Percentiles rank a stretch among this genome's conserved stretches.
phyloP scores from a whole-genome alignment of 1,284 basidiomycete genomes.

The Earliella scabrosa region DNA sequence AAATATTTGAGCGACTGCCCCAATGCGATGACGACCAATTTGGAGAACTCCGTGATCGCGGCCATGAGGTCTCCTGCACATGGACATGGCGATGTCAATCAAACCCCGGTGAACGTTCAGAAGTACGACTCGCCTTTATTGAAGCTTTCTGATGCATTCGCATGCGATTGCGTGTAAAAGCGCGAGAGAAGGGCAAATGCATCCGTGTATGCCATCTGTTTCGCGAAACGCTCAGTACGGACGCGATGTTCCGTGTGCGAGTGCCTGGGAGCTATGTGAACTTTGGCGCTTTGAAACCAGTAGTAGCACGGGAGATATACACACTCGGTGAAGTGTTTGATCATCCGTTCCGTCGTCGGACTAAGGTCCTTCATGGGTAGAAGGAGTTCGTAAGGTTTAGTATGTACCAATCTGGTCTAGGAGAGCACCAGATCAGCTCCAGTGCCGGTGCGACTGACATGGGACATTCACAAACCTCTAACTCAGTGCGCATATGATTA shows the following conservation, averaged over 20 bases:
- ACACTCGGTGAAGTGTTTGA: conserved; percentile 70
- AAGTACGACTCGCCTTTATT: conserved; percentile 45
- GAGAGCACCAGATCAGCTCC: background rate
- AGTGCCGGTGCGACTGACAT: background rate
- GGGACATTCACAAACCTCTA: conserved; percentile 61
- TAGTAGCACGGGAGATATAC: conserved; percentile 19
- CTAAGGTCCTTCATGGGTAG: conserved; percentile 68
- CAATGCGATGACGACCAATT: conserved; percentile 75
- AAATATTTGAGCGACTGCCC: conserved; percentile 83
- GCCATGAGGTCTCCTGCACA: conserved; percentile 52
- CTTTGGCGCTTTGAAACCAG: background rate
- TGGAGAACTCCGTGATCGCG: conserved; percentile 73
- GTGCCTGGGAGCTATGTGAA: conserved; percentile 37
- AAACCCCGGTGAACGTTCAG: too few relatives aligned
- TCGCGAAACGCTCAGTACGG: conserved; percentile 68
- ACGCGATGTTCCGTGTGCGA: conserved; percentile 51
- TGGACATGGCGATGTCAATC: background rate
- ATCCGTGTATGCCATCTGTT: conserved; percentile 63
- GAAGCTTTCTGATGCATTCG: conserved; percentile 49
- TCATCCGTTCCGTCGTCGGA: conserved; percentile 77
- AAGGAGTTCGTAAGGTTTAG: conserved; percentile 84
- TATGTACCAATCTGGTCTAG: conserved; percentile 84
- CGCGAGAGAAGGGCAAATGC: conserved; percentile 76
- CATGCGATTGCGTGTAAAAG: conserved; percentile 69
- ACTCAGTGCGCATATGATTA: conserved; percentile 82